Percentiles rank a stretch among this genome's conserved stretches.
Evolutionary conservation across 2,329 filamentous ascomycete species (phyloP).

Genomic region (Penicillium sp.): DNA sequence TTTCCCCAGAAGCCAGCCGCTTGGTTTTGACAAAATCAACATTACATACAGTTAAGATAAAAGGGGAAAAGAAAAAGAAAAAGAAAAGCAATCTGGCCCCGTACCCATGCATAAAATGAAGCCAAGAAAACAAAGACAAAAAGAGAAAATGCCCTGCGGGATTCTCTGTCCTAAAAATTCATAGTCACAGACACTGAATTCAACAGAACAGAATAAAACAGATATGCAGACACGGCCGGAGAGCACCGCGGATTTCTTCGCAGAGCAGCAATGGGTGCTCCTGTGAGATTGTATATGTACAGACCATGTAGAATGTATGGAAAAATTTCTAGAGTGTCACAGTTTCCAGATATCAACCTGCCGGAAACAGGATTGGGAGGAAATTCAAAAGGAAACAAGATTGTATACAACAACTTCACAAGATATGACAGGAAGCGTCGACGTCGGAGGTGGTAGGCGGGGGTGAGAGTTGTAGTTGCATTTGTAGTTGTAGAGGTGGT

Average conservation of each 20-base stretch:
- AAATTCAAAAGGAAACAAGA: constrained; percentile 4
- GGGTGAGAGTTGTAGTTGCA: not conserved
- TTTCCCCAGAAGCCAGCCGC: constrained; percentile 7
- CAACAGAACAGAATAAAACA: not conserved
- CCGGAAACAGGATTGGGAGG: constrained; percentile 2
- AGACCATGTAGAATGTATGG: constrained; percentile 31
- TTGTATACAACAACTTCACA: constrained; percentile 23
- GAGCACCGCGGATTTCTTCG: not conserved
- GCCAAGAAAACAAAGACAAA: constrained; percentile 14
- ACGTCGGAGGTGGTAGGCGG: constrained; percentile 1
- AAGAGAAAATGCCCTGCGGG: not conserved
- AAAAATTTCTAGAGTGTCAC: constrained; percentile 20
- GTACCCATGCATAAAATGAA: constrained; percentile 9
- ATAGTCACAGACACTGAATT: constrained; percentile 1
- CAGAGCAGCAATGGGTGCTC: constrained; percentile 17
- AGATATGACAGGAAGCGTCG: constrained; percentile 12
- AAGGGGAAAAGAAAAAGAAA: constrained; percentile 6
- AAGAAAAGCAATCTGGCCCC: not conserved
- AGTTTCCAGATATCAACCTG: constrained; percentile 15
- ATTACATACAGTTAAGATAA: constrained; percentile 27
- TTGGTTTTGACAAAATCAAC: constrained; percentile 15
- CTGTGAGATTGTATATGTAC: constrained; percentile 33
- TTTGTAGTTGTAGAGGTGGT: too few species aligned
- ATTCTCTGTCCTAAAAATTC: not conserved
- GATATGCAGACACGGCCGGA: not conserved